Conservation (phyloP, 2,329 filamentous ascomycete genomes). For the Colletotrichum gloeosporioides region DNA sequence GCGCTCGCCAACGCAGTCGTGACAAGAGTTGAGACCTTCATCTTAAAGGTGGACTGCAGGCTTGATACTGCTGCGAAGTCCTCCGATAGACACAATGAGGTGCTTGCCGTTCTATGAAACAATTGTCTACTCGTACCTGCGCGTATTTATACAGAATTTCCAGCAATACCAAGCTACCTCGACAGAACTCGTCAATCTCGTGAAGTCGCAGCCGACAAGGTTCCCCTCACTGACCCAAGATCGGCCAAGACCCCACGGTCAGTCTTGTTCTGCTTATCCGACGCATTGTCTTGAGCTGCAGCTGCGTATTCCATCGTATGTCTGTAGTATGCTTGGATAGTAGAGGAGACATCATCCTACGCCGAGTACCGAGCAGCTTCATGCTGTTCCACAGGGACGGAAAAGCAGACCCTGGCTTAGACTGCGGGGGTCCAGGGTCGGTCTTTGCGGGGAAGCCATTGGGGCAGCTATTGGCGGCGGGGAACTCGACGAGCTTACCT, state of each 20-base stretch:
- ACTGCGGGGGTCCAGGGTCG: background rate
- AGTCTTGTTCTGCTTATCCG: slow-evolving; percentile 5
- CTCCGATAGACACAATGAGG: background rate
- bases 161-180: background rate
- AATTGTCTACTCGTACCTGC: too few relatives aligned
- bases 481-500: background rate
- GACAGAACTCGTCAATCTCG: background rate
- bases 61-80: background rate
- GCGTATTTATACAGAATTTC: background rate
- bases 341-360: background rate
- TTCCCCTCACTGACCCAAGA: slow-evolving; percentile 11
- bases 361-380: background rate
- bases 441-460: slow-evolving; percentile 4
- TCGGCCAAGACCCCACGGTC: background rate
- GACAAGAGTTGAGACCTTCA: background rate
- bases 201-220: background rate
- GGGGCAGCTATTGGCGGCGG: background rate
- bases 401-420: slow-evolving; percentile 8
- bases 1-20: background rate
- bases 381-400: background rate
- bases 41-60: background rate
- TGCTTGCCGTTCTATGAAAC: background rate
- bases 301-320: background rate
- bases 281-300: background rate
- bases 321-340: background rate